phyloP scores from a whole-genome alignment of 2,329 filamentous ascomycete genomes.

The Trichoderma harzianum region DNA sequence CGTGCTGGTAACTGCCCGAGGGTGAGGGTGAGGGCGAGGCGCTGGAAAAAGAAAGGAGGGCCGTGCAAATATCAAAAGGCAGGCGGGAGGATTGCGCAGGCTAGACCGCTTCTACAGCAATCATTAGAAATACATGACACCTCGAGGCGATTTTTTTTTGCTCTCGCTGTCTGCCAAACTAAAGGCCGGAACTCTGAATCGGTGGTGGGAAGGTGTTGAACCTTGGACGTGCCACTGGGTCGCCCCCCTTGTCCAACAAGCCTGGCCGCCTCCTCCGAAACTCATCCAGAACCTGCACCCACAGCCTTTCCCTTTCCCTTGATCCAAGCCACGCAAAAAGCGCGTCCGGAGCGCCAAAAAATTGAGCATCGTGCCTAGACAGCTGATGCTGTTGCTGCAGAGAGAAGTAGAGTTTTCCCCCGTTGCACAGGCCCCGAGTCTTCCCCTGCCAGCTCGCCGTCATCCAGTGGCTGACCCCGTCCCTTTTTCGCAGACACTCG shows the following conservation, averaged over 20 bases:
- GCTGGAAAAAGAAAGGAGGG: not conserved
- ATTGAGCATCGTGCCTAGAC: constrained; percentile 29
- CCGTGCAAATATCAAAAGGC: not conserved
- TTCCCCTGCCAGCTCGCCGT: not conserved
- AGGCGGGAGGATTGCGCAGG: not conserved
- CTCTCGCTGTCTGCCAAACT: not conserved
- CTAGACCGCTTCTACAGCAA: not conserved
- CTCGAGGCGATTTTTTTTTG: constrained; percentile 7
- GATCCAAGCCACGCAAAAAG: constrained; percentile 26
- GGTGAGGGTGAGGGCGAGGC: not conserved
- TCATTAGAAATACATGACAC: not conserved
- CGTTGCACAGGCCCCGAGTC: not conserved
- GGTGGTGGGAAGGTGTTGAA: constrained; percentile 18
- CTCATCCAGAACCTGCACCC: constrained; percentile 23
- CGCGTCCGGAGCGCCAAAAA: constrained; percentile 30
- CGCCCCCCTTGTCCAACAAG: constrained; percentile 27
- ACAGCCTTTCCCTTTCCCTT: constrained; percentile 27
- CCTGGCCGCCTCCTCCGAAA: constrained; percentile 26
- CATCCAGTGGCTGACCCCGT: constrained; percentile 20
- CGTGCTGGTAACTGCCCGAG: constrained; percentile 2
- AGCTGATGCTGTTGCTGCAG: constrained; percentile 32
- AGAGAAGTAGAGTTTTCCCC: constrained; percentile 26
- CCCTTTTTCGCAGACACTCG: constrained; percentile 25
- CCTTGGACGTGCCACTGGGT: constrained; percentile 21
- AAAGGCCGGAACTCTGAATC: constrained; percentile 15